These are phyloP conservation scores for Candida mesenterica DNA, from an alignment of 1,139 yeast species.

Conservation along the genomic window DNA sequence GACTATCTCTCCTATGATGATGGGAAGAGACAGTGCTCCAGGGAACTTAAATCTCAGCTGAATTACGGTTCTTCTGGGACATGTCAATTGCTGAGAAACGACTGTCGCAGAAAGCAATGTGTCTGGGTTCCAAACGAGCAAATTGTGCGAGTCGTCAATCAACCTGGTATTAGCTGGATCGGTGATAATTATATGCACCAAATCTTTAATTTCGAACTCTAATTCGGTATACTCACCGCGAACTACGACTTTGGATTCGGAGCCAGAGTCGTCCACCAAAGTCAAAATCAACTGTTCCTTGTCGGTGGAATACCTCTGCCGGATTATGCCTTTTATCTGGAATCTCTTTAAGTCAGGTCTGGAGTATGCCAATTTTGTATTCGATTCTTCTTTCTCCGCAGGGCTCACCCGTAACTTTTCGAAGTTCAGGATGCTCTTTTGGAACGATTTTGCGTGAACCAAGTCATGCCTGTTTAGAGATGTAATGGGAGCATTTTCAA, in stretches of 20 bases:
- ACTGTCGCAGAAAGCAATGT: slow-evolving; percentile 76
- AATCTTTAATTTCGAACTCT: slow-evolving; percentile 45
- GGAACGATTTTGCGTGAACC: slow-evolving; percentile 27
- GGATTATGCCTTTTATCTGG: slow-evolving; percentile 40
- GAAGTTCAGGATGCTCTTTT: slow-evolving; percentile 11
- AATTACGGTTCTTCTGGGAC: slow-evolving; percentile 71
- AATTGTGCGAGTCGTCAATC: slow-evolving; percentile 58
- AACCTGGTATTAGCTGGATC: slow-evolving; percentile 35
- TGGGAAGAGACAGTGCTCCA: slow-evolving; percentile 56
- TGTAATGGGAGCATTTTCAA: not conserved
- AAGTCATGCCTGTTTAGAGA: slow-evolving; percentile 15
- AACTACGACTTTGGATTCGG: slow-evolving; percentile 39
- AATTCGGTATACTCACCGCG: slow-evolving; percentile 51
- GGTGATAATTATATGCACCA: slow-evolving; percentile 58
- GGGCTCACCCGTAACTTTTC: not conserved
- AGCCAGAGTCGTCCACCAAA: slow-evolving; percentile 38
- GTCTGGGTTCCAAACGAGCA: slow-evolving; percentile 84
- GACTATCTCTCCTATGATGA: slow-evolving; percentile 74
- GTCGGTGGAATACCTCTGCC: slow-evolving; percentile 25
- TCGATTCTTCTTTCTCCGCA: slow-evolving; percentile 6
- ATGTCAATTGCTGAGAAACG: slow-evolving; percentile 71
- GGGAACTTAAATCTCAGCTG: slow-evolving; percentile 52
- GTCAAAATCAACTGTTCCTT: slow-evolving; percentile 48
- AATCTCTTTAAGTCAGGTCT: slow-evolving; percentile 51
- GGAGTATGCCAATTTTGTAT: slow-evolving; percentile 44